phyloP scores from a whole-genome alignment of 495 filamentous ascomycete species.

The Hapsidospora chrysogenum region DNA sequence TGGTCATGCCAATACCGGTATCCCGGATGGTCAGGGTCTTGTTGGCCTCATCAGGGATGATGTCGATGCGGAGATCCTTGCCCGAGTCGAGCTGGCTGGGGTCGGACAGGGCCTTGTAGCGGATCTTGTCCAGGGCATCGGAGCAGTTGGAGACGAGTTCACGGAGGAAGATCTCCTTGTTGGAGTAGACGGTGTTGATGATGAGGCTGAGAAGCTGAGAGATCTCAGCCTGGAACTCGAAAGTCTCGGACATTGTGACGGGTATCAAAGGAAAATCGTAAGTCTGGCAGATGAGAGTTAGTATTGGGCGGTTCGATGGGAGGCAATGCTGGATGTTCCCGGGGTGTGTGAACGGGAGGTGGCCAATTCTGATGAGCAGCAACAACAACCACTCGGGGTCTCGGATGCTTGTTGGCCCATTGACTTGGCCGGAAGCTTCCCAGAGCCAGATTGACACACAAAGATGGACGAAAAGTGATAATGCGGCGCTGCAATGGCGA shows the following conservation, averaged over 20 bases:
- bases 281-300: too few relatives aligned
- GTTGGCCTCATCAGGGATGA: conserved; percentile 88
- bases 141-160: conserved; percentile 95
- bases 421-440: too few relatives aligned
- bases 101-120: conserved; percentile 94
- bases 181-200: conserved; percentile 99
- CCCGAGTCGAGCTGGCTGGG: conserved; percentile 87
- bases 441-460: too few relatives aligned
- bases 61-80: conserved; percentile 96
- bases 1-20: conserved; percentile 99
- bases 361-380: too few relatives aligned
- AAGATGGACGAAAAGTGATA: too few relatives aligned
- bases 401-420: too few relatives aligned
- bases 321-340: too few relatives aligned
- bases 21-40: conserved; percentile 96
- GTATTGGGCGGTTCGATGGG: too few relatives aligned
- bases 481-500: too few relatives aligned
- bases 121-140: conserved; percentile 98
- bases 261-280: too few relatives aligned
- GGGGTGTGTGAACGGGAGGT: too few relatives aligned
- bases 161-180: conserved; percentile 99
- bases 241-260: conserved; percentile 75
- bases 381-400: too few relatives aligned
- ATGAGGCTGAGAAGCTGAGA: conserved; percentile 98
- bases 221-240: conserved; percentile 99